Conservation (phyloP, 306 rosid genomes). For the Leucaena leucocephala region DNA sequence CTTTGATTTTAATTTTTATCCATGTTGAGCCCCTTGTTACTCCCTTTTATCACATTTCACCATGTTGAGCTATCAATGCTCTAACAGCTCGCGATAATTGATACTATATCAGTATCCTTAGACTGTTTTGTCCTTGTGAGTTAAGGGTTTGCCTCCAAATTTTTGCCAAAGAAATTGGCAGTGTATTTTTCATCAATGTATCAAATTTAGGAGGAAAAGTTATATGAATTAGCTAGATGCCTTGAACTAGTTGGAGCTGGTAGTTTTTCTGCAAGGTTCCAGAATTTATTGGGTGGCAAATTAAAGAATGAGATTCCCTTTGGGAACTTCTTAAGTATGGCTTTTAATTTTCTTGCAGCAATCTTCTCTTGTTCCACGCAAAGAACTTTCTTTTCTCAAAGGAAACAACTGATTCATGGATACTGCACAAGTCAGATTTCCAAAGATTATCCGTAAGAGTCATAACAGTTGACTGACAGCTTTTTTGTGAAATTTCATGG, state of each 20-base stretch:
- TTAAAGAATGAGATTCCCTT: constrained; percentile 18
- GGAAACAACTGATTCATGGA: constrained; percentile 41
- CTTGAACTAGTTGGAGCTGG: background rate
- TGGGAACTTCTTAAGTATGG: constrained; percentile 23
- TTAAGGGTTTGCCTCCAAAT: background rate
- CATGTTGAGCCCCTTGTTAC: background rate
- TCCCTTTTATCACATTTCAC: background rate
- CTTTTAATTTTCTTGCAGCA: constrained; percentile 45
- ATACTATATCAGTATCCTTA: background rate
- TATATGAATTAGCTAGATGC: constrained; percentile 4
- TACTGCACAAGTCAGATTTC: constrained; percentile 49
- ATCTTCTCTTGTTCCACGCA: constrained; percentile 45
- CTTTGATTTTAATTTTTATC: background rate
- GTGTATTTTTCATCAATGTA: background rate
- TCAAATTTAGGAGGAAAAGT: constrained; percentile 8
- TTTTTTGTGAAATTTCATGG: constrained; percentile 9
- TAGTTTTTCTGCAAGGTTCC: constrained; percentile 24
- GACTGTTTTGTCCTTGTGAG: background rate
- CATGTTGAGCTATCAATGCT: background rate
- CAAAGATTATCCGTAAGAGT: constrained; percentile 58
- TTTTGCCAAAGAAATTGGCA: background rate
- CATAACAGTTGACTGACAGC: constrained; percentile 22
- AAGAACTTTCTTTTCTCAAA: constrained; percentile 42
- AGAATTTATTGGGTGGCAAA: constrained; percentile 20
- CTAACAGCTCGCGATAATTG: background rate